Evolutionary conservation across 495 filamentous ascomycete genomes (phyloP).

Genomic region (Annulohypoxylon stygium): DNA sequence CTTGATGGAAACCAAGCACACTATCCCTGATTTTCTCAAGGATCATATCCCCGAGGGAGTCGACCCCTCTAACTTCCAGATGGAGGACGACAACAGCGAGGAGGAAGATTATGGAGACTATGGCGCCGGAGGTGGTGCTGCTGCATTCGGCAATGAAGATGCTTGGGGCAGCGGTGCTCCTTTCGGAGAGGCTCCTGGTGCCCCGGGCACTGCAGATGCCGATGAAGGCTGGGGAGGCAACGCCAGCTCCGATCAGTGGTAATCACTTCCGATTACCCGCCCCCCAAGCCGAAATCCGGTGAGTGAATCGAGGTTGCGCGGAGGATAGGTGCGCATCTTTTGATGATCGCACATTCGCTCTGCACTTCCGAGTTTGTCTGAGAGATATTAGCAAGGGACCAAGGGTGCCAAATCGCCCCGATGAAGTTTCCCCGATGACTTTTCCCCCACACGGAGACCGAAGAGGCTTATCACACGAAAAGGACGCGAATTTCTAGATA

Average conservation of each 20-base stretch:
- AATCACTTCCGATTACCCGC: not conserved
- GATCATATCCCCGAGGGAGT: constrained; percentile 68
- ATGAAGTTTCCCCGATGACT: constrained; percentile 15
- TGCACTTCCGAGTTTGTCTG: not conserved
- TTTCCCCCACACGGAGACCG: not conserved
- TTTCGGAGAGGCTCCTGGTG: constrained; percentile 6
- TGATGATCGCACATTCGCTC: not conserved
- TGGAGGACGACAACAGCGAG: constrained; percentile 75
- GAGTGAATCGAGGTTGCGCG: not conserved
- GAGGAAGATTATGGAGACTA: constrained; percentile 52
- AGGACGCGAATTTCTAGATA: constrained; percentile 29
- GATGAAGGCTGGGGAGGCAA: constrained; percentile 14
- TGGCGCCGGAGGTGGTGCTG: no score
- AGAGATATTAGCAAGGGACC: not conserved
- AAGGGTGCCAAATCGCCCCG: not conserved
- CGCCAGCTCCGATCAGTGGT: not conserved
- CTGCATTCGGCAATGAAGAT: not conserved
- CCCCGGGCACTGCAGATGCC: constrained; percentile 12
- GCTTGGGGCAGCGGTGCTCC: constrained; percentile 4
- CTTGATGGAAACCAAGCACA: constrained; percentile 81
- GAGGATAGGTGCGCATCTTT: not conserved
- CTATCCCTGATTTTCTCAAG: constrained; percentile 85
- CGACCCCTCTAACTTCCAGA: constrained; percentile 61
- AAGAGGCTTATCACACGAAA: constrained; percentile 3
- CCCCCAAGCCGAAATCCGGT: not conserved